These are phyloP conservation scores for Xylaria longipes DNA, from an alignment of 495 filamentous ascomycete genomes.

Conservation along the genomic window DNA sequence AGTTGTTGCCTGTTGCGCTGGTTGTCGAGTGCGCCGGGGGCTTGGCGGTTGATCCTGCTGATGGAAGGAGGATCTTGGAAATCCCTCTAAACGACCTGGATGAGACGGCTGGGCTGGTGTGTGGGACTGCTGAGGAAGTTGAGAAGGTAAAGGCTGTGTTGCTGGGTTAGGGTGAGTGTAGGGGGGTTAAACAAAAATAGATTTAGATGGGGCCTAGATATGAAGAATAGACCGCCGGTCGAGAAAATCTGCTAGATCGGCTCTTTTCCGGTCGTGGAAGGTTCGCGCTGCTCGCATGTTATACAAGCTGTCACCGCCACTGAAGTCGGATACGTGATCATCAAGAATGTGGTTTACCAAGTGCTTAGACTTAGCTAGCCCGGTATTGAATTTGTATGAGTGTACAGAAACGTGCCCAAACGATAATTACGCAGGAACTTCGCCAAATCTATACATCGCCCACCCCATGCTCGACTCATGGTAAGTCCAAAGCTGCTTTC, in stretches of 20 bases:
- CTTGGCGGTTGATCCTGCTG: constrained; percentile 49
- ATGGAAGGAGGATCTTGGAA: constrained; percentile 48
- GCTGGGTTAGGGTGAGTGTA: constrained; percentile 1
- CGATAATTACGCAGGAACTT: constrained; percentile 44
- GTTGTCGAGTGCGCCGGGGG: constrained; percentile 61
- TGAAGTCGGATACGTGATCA: background rate
- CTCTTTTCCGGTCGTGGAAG: background rate
- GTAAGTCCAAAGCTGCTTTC: constrained; percentile 68
- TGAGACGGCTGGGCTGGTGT: constrained; percentile 56
- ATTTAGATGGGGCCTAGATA: background rate
- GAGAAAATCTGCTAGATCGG: background rate
- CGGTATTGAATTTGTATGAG: background rate
- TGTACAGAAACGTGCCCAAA: background rate
- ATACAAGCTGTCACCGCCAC: background rate
- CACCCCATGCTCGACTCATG: constrained; percentile 73
- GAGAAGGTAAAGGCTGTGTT: constrained; percentile 40
- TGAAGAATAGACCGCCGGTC: background rate
- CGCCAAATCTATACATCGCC: constrained; percentile 78
- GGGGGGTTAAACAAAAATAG: background rate
- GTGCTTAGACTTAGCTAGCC: background rate
- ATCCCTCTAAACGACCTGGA: constrained; percentile 44
- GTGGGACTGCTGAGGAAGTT: constrained; percentile 56
- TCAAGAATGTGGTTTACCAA: background rate
- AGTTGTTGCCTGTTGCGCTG: constrained; percentile 57
- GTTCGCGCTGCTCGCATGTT: background rate